Conservation (phyloP, 495 filamentous ascomycete genomes). For the Xylaria castorea region DNA sequence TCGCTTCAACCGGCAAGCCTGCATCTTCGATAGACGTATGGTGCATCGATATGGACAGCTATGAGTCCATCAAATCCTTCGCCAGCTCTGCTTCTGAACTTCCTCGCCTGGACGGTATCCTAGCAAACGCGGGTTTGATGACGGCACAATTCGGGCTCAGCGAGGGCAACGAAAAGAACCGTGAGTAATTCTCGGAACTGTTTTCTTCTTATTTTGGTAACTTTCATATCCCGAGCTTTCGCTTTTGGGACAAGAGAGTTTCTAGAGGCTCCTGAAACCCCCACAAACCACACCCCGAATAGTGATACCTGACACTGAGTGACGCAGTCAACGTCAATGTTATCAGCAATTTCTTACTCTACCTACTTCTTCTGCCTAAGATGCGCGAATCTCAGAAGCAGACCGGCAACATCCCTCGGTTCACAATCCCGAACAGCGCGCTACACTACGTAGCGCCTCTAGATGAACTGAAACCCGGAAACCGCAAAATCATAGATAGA, state of each 20-base stretch:
- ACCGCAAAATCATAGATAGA: conserved; percentile 16
- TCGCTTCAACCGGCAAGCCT: conserved; percentile 21
- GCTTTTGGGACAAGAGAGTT: background rate
- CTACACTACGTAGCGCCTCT: conserved; percentile 30
- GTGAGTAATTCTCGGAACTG: background rate
- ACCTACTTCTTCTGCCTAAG: conserved; percentile 48
- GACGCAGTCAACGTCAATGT: conserved; percentile 50
- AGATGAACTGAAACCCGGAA: conserved; percentile 18
- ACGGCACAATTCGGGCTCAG: conserved; percentile 29
- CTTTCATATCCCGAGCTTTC: background rate
- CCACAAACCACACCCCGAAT: background rate
- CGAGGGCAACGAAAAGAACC: conserved; percentile 47
- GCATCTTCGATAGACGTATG: conserved; percentile 52
- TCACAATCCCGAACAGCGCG: conserved; percentile 28
- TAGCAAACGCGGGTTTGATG: conserved; percentile 55
- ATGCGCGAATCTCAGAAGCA: conserved; percentile 41
- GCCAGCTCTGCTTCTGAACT: conserved; percentile 41
- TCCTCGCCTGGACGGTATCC: conserved; percentile 50
- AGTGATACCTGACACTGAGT: background rate
- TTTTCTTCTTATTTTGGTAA: background rate
- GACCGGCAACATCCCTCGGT: conserved; percentile 15
- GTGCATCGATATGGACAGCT: conserved; percentile 55
- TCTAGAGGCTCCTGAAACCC: background rate
- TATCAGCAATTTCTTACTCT: conserved; percentile 51
- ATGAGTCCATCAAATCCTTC: conserved; percentile 49